These are phyloP conservation scores for Kuraishia capsulata DNA, from an alignment of 805 yeast species.

Conservation along the genomic window DNA sequence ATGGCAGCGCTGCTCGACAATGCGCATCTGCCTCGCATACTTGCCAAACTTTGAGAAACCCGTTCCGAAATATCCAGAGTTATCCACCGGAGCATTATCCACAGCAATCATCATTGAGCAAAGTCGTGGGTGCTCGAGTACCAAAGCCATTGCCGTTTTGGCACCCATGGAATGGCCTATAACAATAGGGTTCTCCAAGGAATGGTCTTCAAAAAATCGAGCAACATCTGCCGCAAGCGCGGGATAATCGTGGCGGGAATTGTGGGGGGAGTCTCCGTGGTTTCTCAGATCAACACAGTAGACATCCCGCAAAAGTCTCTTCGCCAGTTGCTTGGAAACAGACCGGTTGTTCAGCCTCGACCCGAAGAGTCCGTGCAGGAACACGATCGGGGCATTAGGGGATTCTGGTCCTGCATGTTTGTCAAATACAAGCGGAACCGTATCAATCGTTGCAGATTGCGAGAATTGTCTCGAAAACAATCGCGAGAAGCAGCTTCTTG, in stretches of 20 bases:
- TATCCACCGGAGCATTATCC: slow-evolving; percentile 82
- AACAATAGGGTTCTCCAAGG: slow-evolving; percentile 42
- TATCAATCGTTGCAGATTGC: slow-evolving; percentile 8
- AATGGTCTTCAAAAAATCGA: slow-evolving; percentile 43
- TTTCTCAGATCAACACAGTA: slow-evolving; percentile 75
- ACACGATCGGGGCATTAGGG: slow-evolving; percentile 47
- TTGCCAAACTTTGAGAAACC: slow-evolving; percentile 43
- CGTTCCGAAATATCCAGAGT: slow-evolving; percentile 30
- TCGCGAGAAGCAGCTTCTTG: too few species aligned
- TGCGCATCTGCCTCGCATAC: slow-evolving; percentile 57
- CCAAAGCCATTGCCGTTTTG: slow-evolving; percentile 83
- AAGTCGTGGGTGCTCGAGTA: slow-evolving; percentile 55
- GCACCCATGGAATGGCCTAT: slow-evolving; percentile 93
- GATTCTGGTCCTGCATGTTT: not conserved
- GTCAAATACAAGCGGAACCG: slow-evolving; percentile 1
- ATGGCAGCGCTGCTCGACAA: slow-evolving; percentile 38
- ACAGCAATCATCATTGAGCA: slow-evolving; percentile 63
- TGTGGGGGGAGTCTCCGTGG: slow-evolving; percentile 88
- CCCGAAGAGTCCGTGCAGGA: slow-evolving; percentile 88
- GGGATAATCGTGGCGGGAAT: slow-evolving; percentile 63
- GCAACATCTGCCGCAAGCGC: slow-evolving; percentile 84
- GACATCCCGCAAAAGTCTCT: slow-evolving; percentile 42
- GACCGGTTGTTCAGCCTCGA: slow-evolving; percentile 71
- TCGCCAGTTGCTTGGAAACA: slow-evolving; percentile 52
- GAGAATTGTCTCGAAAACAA: too few species aligned